Percentiles rank a stretch among this genome's conserved stretches.
Evolutionary conservation across 305 asterid species (phyloP).

Genomic region (Fraxinus platypoda): DNA sequence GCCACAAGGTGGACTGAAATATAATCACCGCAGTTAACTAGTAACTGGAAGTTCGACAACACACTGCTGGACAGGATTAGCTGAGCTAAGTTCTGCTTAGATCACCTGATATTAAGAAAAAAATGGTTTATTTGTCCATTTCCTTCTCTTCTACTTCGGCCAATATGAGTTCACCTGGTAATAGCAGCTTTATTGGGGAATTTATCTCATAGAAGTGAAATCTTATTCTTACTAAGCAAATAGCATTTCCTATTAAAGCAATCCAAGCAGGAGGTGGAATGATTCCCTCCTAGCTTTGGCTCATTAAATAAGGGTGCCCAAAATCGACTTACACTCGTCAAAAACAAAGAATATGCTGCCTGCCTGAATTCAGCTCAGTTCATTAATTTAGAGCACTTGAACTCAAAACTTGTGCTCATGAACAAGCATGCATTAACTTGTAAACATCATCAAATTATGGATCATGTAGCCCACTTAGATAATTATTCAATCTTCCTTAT

Average conservation of each 20-base stretch:
- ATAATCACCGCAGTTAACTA: neutral
- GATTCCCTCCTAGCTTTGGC: neutral
- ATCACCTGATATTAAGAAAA: neutral
- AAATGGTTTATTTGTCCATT: neutral
- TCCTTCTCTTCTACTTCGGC: neutral
- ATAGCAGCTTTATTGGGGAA: neutral
- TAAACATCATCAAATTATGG: neutral
- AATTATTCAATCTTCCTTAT: neutral
- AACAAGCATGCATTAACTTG: neutral
- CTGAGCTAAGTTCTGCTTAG: neutral
- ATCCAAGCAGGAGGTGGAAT: neutral
- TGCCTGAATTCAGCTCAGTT: neutral
- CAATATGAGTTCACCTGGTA: neutral
- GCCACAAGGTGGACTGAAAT: neutral
- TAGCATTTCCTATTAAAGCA: neutral
- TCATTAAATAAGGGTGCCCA: neutral
- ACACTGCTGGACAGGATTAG: neutral
- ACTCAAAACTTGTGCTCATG: neutral
- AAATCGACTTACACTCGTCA: neutral
- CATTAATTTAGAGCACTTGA: neutral
- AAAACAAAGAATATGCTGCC: neutral
- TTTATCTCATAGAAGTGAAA: neutral
- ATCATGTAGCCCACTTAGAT: neutral
- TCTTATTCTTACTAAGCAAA: neutral
- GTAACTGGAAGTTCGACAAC: neutral